Evolutionary conservation across 2,329 filamentous ascomycete genomes (phyloP), one percentile per base, ranked within the genome.

Genomic region (Aspergillus novofumigatus): DNA sequence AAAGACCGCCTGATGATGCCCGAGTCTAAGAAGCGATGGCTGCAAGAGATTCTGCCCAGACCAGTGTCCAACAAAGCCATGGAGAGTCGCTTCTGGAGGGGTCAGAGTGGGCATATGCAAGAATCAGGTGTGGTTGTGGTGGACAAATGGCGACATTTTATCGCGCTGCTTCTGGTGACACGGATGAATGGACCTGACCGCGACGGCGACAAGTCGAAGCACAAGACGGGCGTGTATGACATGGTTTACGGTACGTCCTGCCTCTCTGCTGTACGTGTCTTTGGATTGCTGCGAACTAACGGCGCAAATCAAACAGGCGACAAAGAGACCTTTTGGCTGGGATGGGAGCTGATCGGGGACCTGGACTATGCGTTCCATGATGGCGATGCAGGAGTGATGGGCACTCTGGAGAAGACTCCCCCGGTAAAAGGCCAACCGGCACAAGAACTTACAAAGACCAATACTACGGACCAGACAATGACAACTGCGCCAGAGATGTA

Each of bases 251-350:
- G 72, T 76, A 62, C 60, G 70, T 66, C 11, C 23, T 41, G 17
- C 28, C 9, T 44, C 9, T 51, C 10, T n/a, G 49, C 5, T 6
- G 8, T 29, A 1, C 1, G 4, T 14, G 29, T 14, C 29, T 25
- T 10, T 25, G 10, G 23, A 17, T 3, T 21, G n/a, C 3, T 29
- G n/a, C 1, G n/a, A n/a, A 5, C 5, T 20, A 11, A 8, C 35
- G 26, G 23, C 23, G 23, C 8, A 29, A 28, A 49, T 23, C 23
- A 25, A 25, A 14, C 60, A 77, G 77, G 78, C 48, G 78, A 80
- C 64, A 80, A 80, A 59, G 78, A 80, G 58, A 80, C 77, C 1
- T 80, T 79, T 68, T 80, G 78, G 78, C 70, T 80, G 3, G 75
- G 76, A n/a, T 80, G 77, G 70, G 74, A 79, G 56, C 71, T 80